Percentiles rank a stretch among this genome's conserved stretches.
Conservation (phyloP, 345 rosid species). For the Theobroma cacao region DNA sequence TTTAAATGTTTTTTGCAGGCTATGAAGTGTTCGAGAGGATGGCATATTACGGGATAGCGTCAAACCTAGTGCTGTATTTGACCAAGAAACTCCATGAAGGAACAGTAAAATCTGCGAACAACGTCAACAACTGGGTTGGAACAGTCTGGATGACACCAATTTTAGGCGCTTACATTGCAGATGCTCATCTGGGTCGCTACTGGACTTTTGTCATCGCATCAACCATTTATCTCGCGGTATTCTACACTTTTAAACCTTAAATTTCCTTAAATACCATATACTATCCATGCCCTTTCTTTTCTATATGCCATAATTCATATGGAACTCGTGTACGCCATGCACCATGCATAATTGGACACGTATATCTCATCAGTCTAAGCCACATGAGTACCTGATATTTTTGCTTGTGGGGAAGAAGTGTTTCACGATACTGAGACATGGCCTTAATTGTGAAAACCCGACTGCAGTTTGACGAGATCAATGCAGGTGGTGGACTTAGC, state of each 20-base stretch:
- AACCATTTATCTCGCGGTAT: conserved; percentile 44
- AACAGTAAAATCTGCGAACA: conserved; percentile 57
- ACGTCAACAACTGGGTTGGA: conserved; percentile 64
- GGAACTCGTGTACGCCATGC: background rate
- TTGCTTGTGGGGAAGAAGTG: conserved; percentile 9
- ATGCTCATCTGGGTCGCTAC: conserved; percentile 59
- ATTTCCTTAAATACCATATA: background rate
- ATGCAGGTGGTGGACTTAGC: background rate
- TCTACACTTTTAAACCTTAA: background rate
- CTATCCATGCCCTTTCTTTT: background rate
- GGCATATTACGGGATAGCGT: conserved; percentile 63
- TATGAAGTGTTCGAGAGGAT: conserved; percentile 72
- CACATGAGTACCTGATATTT: conserved; percentile 1
- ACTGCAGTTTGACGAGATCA: background rate
- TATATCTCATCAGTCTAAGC: background rate
- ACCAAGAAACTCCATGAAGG: conserved; percentile 52
- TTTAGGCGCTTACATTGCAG: conserved; percentile 60
- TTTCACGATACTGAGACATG: background rate
- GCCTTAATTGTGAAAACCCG: background rate
- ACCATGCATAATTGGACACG: conserved; percentile 15
- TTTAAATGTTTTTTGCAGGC: conserved; percentile 21
- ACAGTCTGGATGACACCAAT: conserved; percentile 61
- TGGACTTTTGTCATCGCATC: conserved; percentile 53
- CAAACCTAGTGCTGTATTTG: conserved; percentile 56
- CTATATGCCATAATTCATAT: background rate